Evolutionary conservation across 768 basidiomycete genomes (phyloP), one percentile per base, ranked within the genome.

Genomic region (Dictyophora rubrovolvata): DNA sequence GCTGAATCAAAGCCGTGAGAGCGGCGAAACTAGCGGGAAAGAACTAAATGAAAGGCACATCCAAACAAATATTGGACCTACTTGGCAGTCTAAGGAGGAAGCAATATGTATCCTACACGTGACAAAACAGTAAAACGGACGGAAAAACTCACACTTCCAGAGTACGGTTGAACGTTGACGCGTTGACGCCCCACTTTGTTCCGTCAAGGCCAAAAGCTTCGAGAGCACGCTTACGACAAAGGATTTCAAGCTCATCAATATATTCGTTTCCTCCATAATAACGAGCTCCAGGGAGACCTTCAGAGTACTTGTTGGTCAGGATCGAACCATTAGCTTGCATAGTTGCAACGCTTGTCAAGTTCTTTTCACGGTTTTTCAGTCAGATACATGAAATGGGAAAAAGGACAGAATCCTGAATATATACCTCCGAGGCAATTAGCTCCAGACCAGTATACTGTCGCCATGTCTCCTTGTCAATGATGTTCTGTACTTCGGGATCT

Each of bases 151-250:
- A 91, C 87, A 62, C 83, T 86, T 60, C 91, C 90, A 66, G 93
- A 96, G 75, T 98, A 99, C 7, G 96, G 96, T 74, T 99, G 96
- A 59, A 99, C 96, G 69, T 98, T 98, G n/a, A n/a, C n/a, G n/a
- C n/a, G n/a, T n/a, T n/a, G 74, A 99, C 93, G 65, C 95, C 95
- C 96, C 96, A 98, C 72, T 85, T 83, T 52, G 75, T 78, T 48
- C 89, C 82, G 75, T 97, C 93, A 63, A 97, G 88, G 79, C 91
- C 84, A 83, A 97, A 99, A 2, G 95, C 95, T 72, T 88, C 76
- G 63, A 99, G 83, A 34, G 96, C 96, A 68, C 96, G 92, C 74
- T 93, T 86, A 71, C 93, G 92, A 77, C 91, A 93, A 60, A 99
- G 84, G 61, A 81, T 73, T 75, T 98, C 96, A 68, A 99, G 87